Evolutionary conservation across 305 asterid genomes (phyloP), one percentile per base, ranked within the genome.

Genomic region (Euphrasia arctica): DNA sequence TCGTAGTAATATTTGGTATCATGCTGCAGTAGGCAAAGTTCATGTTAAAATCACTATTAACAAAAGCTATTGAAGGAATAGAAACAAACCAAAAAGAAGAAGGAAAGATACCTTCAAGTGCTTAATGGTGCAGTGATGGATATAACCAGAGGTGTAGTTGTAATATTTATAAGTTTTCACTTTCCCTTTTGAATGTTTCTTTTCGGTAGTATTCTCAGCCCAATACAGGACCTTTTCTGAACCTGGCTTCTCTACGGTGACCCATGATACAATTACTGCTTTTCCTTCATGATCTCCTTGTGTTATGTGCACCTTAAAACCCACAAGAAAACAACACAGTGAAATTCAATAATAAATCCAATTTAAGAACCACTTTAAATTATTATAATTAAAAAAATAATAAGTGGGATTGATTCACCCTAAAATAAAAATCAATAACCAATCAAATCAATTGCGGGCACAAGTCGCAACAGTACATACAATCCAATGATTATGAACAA

Each of bases 191-290:
- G 85, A 86, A 60, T 70, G 57, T 4, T 56, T 36, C 73, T 82
- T 81, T 43, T 52, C 62, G 2, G 65, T 42, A 64, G 77, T 71
- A 8, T 81, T 74, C 58, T 83, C 85, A 62, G 76, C 70, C 97
- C 97, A 87, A 67, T 87, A 90, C 0, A 68, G 36, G 25, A 87
- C 92, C 9, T 51, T 75, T 43, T 48, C 60, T 9, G 92, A 87
- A 18, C 95, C 97, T 0, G 85, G 87, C 72, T 79, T 84, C 4
- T 82, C 87, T 72, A 66, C 62, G 4, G 97, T 90, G 6, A 87
- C 92, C 97, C 97, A 90, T 11, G 97, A 90, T 10, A 90, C 95
- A 77, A 85, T 90, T 63, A 90, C 82, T 4, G 95, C 95, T 74
- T 84, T 87, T 60, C 97, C 97, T 13, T 25, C 79, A 51, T 65